These are phyloP conservation scores for Termitomyces sp. DNA, from an alignment of 768 basidiomycete species.

Conservation along the genomic window DNA sequence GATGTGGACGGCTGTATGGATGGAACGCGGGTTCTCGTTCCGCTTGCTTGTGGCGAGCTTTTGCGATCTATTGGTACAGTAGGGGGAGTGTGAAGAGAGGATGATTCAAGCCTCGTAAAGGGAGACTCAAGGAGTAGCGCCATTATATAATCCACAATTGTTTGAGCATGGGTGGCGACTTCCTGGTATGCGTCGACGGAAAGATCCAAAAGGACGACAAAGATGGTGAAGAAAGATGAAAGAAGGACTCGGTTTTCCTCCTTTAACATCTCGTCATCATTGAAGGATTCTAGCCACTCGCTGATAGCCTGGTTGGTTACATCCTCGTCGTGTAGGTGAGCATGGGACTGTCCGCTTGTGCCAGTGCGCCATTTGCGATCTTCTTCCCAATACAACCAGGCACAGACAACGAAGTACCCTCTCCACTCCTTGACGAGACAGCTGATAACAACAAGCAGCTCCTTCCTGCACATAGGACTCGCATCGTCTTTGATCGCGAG, in stretches of 20 bases:
- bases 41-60: constrained; percentile 28
- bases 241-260: constrained; percentile 80
- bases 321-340: constrained; percentile 56
- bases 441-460: constrained; percentile 85
- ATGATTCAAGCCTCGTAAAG: constrained; percentile 68
- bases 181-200: constrained; percentile 92
- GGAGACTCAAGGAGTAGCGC: constrained; percentile 88
- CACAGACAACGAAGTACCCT: constrained; percentile 93
- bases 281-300: constrained; percentile 74
- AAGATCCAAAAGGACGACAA: constrained; percentile 81
- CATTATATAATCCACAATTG: constrained; percentile 88
- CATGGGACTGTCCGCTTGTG: constrained; percentile 25
- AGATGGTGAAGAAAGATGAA: constrained; percentile 93
- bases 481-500: constrained; percentile 91
- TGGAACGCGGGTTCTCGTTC: constrained; percentile 40
- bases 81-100: constrained; percentile 53
- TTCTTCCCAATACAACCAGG: constrained; percentile 96
- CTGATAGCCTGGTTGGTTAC: constrained; percentile 64
- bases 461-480: constrained; percentile 94
- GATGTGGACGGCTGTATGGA: constrained; percentile 50
- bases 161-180: constrained; percentile 87
- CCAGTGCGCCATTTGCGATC: constrained; percentile 60
- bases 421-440: constrained; percentile 95
- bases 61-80: constrained; percentile 35
- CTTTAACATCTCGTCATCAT: constrained; percentile 58